Evolutionary conservation across 306 rosid genomes (phyloP), one percentile per base, ranked within the genome.

Genomic region (Crataegus laevigata): DNA sequence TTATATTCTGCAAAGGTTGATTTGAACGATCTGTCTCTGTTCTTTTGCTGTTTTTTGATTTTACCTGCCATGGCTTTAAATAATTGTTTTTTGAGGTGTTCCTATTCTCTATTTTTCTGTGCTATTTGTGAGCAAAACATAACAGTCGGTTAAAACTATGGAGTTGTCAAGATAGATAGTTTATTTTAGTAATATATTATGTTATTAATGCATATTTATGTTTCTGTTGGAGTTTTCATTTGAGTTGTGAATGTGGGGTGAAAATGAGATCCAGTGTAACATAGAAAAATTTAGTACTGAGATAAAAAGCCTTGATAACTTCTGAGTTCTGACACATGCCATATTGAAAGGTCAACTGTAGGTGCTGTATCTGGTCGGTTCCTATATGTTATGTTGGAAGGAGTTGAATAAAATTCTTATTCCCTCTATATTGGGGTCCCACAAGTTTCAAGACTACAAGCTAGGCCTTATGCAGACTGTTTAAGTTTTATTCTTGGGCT

Each of bases 1-100:
- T 81, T 96, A 77, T 96, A 96, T 79, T 96, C 99, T 54, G 92
- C 66, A 77, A 92, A 96, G 99, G 99, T 96, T 68, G 79, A 87
- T 52, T 76, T 54, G 30, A 66, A 26, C 42, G 50, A 34, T 38
- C 54, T 55, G 13, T 80, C 34, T 73, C 18, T 57, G 12, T 72
- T 54, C 75, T 73, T 77, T 22, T 34, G 1, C 66, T 55, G 64
- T 52, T 69, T 66, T 68, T 28, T 42, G 71, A 54, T 69, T 24
- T 26, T 19, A 26, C 76, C 66, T 68, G 50, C 59, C 38, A 15
- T 32, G 32, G 43, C 54, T 68, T 38, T 68, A 19, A 59, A 19
- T 61, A 11, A 59, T 40, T 30, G 58, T 57, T 32, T 74, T 42
- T 62, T 4, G 11, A 34, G 71, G 64, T 62, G 29, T 18, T 38